Conservation (phyloP, 371 early-diverging fungal species). For the Polyrhizophydium stewartii region DNA sequence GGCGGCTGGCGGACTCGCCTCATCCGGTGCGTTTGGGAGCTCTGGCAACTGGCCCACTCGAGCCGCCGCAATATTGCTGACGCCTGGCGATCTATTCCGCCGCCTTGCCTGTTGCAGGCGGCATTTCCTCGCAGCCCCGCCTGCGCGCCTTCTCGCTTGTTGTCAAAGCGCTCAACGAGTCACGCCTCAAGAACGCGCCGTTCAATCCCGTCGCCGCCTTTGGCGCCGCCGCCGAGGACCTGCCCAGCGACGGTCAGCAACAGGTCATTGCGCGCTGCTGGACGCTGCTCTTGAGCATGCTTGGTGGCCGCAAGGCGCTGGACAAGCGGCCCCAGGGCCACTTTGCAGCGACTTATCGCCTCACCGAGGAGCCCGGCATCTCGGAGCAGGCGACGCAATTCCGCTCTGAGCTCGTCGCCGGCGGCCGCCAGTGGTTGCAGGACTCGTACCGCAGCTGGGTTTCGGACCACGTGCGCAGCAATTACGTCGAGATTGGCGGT, state of each 20-base stretch:
- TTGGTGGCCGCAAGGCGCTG: conserved; percentile 4
- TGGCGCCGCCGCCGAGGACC: conserved; percentile 26
- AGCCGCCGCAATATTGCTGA: no score
- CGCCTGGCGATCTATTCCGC: no score
- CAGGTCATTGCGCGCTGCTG: conserved; percentile 44
- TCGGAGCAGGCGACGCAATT: conserved; percentile 22
- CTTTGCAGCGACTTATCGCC: conserved; percentile 31
- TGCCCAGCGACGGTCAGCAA: conserved; percentile 26
- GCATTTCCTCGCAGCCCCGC: conserved; percentile 19
- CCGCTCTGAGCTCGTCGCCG: conserved; percentile 33
- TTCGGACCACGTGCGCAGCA: conserved; percentile 17
- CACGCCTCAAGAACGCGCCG: conserved; percentile 19
- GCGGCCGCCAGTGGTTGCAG: conserved; percentile 35
- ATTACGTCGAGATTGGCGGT: conserved; percentile 31
- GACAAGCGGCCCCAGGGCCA: conserved; percentile 18
- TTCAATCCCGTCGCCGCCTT: conserved; percentile 26
- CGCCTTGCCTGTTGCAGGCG: no score
- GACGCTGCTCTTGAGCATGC: conserved; percentile 37
- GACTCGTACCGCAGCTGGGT: conserved; percentile 14
- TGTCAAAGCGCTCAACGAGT: conserved; percentile 45
- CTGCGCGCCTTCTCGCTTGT: conserved; percentile 47
- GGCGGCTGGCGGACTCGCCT: no score
- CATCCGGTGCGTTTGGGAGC: no score
- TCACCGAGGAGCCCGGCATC: conserved; percentile 5
- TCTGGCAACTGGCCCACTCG: no score